Conservation (phyloP, 2,329 filamentous ascomycete genomes). For the Dothiorella sarmentorum region DNA sequence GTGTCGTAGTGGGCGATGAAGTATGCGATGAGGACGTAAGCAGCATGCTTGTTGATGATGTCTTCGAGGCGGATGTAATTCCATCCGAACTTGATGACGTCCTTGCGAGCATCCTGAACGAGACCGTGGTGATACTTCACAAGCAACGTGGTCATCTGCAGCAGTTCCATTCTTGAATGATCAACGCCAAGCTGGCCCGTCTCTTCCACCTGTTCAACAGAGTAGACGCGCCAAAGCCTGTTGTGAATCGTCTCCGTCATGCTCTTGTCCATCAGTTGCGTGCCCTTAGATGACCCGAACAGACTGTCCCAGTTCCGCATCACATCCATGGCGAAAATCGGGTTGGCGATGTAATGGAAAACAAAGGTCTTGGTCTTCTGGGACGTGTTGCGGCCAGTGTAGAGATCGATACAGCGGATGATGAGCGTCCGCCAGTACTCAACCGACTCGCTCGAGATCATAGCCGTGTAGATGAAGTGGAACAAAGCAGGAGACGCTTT, state of each 20-base stretch:
- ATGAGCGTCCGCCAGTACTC: conserved; percentile 83
- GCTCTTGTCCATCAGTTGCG: conserved; percentile 75
- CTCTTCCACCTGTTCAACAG: conserved; percentile 70
- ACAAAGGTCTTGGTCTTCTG: conserved; percentile 93
- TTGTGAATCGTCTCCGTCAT: conserved; percentile 88
- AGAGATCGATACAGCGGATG: conserved; percentile 82
- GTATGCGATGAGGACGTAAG: conserved; percentile 94
- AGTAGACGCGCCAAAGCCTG: conserved; percentile 73
- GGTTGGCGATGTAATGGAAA: conserved; percentile 89
- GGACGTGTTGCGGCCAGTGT: conserved; percentile 71
- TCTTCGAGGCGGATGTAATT: conserved; percentile 98
- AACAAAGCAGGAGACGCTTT: conserved; percentile 72
- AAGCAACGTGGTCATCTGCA: conserved; percentile 90
- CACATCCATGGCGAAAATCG: conserved; percentile 93
- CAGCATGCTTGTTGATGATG: conserved; percentile 97
- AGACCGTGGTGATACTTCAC: conserved; percentile 91
- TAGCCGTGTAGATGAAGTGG: conserved; percentile 76
- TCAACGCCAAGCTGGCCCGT: conserved; percentile 82
- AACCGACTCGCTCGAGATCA: conserved; percentile 79
- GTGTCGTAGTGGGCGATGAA: conserved; percentile 98
- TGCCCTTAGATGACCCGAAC: conserved; percentile 57
- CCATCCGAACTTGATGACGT: conserved; percentile 99
- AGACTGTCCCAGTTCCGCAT: conserved; percentile 70
- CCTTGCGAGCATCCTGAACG: conserved; percentile 88
- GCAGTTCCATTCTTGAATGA: conserved; percentile 90